These are phyloP conservation scores for Xylaria sp. DNA, from an alignment of 2,329 filamentous ascomycete genomes.

Conservation along the genomic window DNA sequence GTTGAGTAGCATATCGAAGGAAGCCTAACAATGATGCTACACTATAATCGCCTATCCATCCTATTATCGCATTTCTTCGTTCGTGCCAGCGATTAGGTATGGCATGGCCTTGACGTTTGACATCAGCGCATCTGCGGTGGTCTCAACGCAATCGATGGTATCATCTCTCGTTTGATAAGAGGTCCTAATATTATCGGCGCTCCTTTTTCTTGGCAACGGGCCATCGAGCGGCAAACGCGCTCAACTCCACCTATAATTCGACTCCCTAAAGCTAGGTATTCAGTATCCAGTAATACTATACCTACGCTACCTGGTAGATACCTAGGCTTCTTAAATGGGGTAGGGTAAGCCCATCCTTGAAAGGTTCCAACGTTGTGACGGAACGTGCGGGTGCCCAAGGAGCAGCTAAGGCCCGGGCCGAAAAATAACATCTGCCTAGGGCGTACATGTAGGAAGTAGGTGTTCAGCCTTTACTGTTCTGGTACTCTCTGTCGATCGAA, in stretches of 20 bases:
- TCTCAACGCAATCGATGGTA: not conserved
- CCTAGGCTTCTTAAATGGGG: not conserved
- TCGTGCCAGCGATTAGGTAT: not conserved
- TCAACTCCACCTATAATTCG: slow-evolving; percentile 20
- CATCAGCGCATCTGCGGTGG: not conserved
- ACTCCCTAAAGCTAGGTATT: slow-evolving; percentile 4
- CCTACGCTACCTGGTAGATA: not conserved
- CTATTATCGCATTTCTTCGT: not conserved
- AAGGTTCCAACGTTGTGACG: slow-evolving; percentile 19
- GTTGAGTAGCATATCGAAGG: not conserved
- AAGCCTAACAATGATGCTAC: not conserved
- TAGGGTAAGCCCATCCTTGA: slow-evolving; percentile 17
- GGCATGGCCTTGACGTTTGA: not conserved
- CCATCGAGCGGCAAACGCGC: slow-evolving; percentile 32
- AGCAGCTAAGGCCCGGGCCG: slow-evolving; percentile 31
- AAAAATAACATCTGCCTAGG: slow-evolving; percentile 25
- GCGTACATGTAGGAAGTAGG: slow-evolving; percentile 12
- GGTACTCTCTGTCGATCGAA: slow-evolving; percentile 7
- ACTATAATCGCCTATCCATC: not conserved
- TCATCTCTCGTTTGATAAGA: slow-evolving; percentile 21
- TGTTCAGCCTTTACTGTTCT: slow-evolving; percentile 18
- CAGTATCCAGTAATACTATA: not conserved
- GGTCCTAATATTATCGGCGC: slow-evolving; percentile 23
- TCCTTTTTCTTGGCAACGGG: slow-evolving; percentile 15
- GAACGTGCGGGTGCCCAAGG: slow-evolving; percentile 26